Percentiles rank a stretch among this genome's conserved stretches.
These are phyloP conservation scores for Boletus subcaerulescens DNA, from an alignment of 768 basidiomycete species.

Conservation along the genomic window DNA sequence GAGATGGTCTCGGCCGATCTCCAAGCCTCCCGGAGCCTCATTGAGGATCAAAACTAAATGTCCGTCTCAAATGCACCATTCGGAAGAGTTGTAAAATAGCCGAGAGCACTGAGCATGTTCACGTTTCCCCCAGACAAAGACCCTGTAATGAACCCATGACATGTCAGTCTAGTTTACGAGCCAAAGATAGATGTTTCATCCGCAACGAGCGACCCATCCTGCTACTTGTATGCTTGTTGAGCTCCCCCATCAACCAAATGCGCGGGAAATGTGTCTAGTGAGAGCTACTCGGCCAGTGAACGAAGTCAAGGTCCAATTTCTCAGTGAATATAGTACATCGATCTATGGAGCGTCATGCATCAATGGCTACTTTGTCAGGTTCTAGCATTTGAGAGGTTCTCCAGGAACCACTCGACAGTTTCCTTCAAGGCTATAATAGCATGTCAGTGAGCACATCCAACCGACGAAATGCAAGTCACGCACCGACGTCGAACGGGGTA, in stretches of 20 bases:
- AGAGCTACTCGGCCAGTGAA: neutral
- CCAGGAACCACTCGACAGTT: constrained; percentile 84
- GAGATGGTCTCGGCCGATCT: constrained; percentile 92
- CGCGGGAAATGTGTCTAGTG: neutral
- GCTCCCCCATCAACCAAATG: too few relatives aligned
- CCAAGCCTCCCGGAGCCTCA: constrained; percentile 64
- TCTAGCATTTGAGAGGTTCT: constrained; percentile 73
- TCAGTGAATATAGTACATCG: constrained; percentile 4
- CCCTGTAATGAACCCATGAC: constrained; percentile 3
- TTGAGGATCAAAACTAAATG: constrained; percentile 78
- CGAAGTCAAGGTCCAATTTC: neutral
- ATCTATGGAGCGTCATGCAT: constrained; percentile 4
- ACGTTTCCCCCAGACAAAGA: neutral
- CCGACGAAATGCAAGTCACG: constrained; percentile 14
- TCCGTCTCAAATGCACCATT: neutral
- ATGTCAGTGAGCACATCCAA: neutral
- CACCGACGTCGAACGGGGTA: constrained; percentile 86
- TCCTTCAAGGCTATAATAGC: constrained; percentile 61
- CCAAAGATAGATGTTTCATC: neutral
- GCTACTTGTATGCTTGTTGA: too few relatives aligned
- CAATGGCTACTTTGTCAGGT: constrained; percentile 40
- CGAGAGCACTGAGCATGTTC: neutral
- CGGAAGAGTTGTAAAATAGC: neutral
- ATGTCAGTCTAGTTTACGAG: constrained; percentile 3
- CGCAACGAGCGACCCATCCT: neutral